Evolutionary conservation across 257 asterid species (phyloP).

Genomic region (Rauvolfia tetraphylla): DNA sequence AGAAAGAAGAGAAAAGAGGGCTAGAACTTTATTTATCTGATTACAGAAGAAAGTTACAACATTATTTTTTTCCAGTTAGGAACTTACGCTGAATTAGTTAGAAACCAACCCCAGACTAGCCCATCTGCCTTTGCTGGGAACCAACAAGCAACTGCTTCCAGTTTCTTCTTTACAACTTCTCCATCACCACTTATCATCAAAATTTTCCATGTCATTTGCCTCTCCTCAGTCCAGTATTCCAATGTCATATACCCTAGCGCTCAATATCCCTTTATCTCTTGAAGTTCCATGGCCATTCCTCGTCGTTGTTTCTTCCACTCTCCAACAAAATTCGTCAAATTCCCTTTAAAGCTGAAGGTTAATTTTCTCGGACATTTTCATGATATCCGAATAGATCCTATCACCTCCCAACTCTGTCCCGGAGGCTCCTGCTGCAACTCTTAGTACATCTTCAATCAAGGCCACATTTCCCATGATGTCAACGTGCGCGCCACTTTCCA

Average conservation of each 20-base stretch:
- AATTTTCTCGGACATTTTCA: constrained; percentile 55
- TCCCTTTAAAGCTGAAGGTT: constrained; percentile 38
- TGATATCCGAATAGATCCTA: constrained; percentile 57
- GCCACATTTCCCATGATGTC: constrained; percentile 86
- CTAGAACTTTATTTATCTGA: neutral
- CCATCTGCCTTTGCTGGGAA: constrained; percentile 7
- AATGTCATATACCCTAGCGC: neutral
- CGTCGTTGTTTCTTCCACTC: neutral
- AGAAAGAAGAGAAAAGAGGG: neutral
- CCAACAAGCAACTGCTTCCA: neutral
- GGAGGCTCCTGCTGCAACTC: constrained; percentile 68
- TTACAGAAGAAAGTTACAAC: constrained; percentile 4
- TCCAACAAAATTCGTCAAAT: constrained; percentile 12
- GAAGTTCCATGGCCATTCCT: neutral
- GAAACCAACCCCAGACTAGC: neutral
- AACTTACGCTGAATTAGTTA: constrained; percentile 1
- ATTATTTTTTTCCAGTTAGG: constrained; percentile 3
- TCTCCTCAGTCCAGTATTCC: neutral
- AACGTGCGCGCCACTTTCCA: constrained; percentile 75
- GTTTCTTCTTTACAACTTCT: constrained; percentile 3
- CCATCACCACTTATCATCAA: neutral
- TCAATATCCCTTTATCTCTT: neutral
- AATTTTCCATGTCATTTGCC: neutral
- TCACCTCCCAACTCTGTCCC: constrained; percentile 68
- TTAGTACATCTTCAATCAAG: constrained; percentile 70